A percentile compares a stretch with the other conserved stretches of the same genome.
These are phyloP conservation scores for Abelmoschus esculentus DNA, from an alignment of 345 rosid genomes.

Conservation along the genomic window DNA sequence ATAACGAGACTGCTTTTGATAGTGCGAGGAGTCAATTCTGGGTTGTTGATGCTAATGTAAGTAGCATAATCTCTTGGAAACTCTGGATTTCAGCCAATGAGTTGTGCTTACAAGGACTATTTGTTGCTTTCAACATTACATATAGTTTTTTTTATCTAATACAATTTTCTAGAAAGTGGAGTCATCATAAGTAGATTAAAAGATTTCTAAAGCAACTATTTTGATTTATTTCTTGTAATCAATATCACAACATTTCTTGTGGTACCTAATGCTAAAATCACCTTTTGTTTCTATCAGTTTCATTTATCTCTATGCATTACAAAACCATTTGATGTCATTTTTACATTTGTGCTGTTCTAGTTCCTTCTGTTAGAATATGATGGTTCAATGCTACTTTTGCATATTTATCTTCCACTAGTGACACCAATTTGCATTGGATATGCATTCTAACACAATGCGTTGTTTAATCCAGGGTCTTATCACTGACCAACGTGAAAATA, in stretches of 20 bases:
- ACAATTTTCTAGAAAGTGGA: neutral
- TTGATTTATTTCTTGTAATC: neutral
- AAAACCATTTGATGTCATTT: neutral
- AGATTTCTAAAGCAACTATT: neutral
- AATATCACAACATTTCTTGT: neutral
- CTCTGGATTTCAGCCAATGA: neutral
- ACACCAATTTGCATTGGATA: neutral
- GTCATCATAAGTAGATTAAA: neutral
- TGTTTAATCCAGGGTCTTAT: slow-evolving; percentile 66
- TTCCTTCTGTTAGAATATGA: neutral
- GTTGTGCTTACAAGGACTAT: neutral
- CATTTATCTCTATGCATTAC: neutral
- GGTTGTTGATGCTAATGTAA: slow-evolving; percentile 94
- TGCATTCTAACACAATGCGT: slow-evolving; percentile 11
- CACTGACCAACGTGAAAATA: slow-evolving; percentile 67
- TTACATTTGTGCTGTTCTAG: neutral
- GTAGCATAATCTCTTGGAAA: slow-evolving; percentile 5
- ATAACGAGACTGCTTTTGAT: slow-evolving; percentile 73
- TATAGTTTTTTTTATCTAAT: neutral
- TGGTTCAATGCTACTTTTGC: slow-evolving; percentile 5
- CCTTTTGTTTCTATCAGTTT: neutral
- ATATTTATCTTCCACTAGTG: neutral
- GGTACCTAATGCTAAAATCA: neutral
- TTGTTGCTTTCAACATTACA: neutral
- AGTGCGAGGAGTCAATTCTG: slow-evolving; percentile 93